Evolutionary conservation across 495 filamentous ascomycete species (phyloP), one percentile per base, ranked within the genome.

Genomic region (Astrothelium subdiscretum): DNA sequence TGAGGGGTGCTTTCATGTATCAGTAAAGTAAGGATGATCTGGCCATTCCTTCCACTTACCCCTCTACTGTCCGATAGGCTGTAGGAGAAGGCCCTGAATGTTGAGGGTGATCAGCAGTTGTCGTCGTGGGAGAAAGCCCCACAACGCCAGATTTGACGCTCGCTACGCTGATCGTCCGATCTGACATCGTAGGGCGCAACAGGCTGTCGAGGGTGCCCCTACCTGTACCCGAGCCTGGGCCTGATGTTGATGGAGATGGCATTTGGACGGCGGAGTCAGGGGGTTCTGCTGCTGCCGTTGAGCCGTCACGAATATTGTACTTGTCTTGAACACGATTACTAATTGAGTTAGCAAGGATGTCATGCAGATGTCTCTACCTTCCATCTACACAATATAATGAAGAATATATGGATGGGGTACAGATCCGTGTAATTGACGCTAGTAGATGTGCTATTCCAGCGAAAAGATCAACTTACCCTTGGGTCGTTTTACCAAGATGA

Each of bases 141-240:
- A 66, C 40, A 11, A 70, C 62, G 32, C 73, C 71, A 42, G 71
- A 73, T 62, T 71, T 72, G 61, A 75, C 68, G 59, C 69, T 70
- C 29, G 67, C 62, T 1, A 52, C 63, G 65, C 72, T 75, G 24
- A 32, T 43, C 20, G 43, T 48, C 43, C 43, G 43, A 48, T 48
- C 43, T 48, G 43, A 48, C 43, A 48, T 48, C n/a, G 43, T 48
- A 48, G 43, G 43, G 43, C n/a, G 43, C 43, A 22, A 20, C n/a
- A 48, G 43, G n/a, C 20, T 15, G 43, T 20, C 43, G 43, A 15
- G n/a, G n/a, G 43, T 48, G 43, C n/a, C n/a, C 43, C 43, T 48
- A 48, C 43, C 43, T 48, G 43, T 48, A n/a, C n/a, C 43, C 5
- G 43, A 20, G 20, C 43, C n/a, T 20, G 43, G 12, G n/a, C 43